phyloP scores from a whole-genome alignment of 1,284 basidiomycete species.

The Ceratobasidium sp. region DNA sequence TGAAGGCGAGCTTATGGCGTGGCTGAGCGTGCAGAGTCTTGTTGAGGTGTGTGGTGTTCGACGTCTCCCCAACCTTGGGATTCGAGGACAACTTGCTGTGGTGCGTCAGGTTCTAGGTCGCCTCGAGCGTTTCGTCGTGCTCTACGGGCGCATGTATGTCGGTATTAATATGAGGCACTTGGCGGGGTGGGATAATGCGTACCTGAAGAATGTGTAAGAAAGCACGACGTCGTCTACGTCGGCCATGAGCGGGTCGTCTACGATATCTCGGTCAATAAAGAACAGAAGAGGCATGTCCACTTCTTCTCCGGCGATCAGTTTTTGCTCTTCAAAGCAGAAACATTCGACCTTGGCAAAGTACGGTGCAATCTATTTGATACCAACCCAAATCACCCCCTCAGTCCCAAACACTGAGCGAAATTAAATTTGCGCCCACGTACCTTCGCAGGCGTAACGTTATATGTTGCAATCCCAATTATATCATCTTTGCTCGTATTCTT shows the following conservation, averaged over 20 bases:
- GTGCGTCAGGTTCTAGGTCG: slow-evolving; percentile 87
- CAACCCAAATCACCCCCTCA: slow-evolving; percentile 5
- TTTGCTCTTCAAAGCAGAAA: slow-evolving; percentile 99
- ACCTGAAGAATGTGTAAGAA: slow-evolving; percentile 98
- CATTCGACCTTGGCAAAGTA: slow-evolving; percentile 99
- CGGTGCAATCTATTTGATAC: slow-evolving; percentile 83
- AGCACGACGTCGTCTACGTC: slow-evolving; percentile 93
- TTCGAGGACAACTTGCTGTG: slow-evolving; percentile 39
- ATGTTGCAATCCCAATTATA: slow-evolving; percentile 98
- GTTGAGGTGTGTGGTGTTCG: slow-evolving; percentile 17
- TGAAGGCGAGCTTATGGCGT: background rate
- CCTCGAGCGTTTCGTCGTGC: slow-evolving; percentile 84
- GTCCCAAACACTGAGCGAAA: background rate
- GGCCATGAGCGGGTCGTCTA: slow-evolving; percentile 90
- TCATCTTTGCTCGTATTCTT: slow-evolving; percentile 89
- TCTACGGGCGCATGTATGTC: slow-evolving; percentile 59
- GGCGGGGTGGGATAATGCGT: slow-evolving; percentile 53
- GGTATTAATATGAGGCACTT: slow-evolving; percentile 16
- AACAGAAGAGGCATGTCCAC: slow-evolving; percentile 98
- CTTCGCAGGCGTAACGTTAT: slow-evolving; percentile 94
- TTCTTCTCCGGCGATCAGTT: slow-evolving; percentile 93
- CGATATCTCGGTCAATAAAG: slow-evolving; percentile 97
- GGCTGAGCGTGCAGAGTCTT: background rate
- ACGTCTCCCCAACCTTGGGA: slow-evolving; percentile 43
- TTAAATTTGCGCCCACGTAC: slow-evolving; percentile 64